Evolutionary conservation across 1,139 yeast species (phyloP).

Genomic region (Suhomyces yuchorum): DNA sequence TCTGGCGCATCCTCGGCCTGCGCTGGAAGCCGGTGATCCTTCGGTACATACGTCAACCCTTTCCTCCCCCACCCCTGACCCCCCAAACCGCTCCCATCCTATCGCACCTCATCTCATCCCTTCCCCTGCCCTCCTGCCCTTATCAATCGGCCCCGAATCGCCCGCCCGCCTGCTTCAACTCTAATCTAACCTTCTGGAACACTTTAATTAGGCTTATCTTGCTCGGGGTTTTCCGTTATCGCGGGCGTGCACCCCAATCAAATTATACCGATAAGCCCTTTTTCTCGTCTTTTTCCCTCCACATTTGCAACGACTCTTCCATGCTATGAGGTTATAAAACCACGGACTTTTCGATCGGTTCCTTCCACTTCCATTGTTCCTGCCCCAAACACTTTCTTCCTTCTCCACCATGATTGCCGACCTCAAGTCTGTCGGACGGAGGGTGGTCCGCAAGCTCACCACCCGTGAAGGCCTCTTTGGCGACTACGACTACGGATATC

Average conservation of each 20-base stretch:
- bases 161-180: neutral
- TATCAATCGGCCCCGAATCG: neutral
- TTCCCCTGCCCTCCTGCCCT: neutral
- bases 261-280: neutral
- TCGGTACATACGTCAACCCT: neutral
- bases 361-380: neutral
- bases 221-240: constrained; percentile 8
- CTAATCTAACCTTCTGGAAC: neutral
- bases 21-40: neutral
- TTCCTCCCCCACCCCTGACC: neutral
- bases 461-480: constrained; percentile 80
- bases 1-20: neutral
- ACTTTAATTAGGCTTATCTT: constrained; percentile 1
- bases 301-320: neutral
- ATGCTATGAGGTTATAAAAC: neutral
- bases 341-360: neutral
- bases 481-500: constrained; percentile 75
- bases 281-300: neutral
- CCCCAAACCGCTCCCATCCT: neutral
- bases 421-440: constrained; percentile 22
- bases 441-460: constrained; percentile 49
- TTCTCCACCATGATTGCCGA: constrained; percentile 6
- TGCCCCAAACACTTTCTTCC: no score
- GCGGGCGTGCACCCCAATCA: constrained; percentile 1
- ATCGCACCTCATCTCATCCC: neutral